Percentiles rank a stretch among this genome's conserved stretches.
phyloP scores from a whole-genome alignment of 2,329 filamentous ascomycete species.

The Clarireedia homoeocarpa region DNA sequence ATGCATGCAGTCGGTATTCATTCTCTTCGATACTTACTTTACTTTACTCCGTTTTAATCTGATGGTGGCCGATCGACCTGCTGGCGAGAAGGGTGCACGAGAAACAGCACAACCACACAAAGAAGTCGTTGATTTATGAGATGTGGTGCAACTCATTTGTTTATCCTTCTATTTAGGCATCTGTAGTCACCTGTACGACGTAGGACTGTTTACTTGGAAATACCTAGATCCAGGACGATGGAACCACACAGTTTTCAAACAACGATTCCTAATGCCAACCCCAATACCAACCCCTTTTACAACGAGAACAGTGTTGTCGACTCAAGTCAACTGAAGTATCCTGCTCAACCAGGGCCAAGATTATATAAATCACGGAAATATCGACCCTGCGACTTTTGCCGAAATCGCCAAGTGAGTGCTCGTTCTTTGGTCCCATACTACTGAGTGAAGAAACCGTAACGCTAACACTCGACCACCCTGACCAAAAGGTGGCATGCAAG shows the following conservation, averaged over 20 bases:
- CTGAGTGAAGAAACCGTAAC: slow-evolving; percentile 25
- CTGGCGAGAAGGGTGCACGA: no score
- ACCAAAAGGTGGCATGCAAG: slow-evolving; percentile 36
- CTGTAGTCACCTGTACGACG: not conserved
- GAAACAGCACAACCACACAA: no score
- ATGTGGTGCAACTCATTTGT: no score
- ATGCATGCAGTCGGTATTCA: not conserved
- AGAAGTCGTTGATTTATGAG: no score
- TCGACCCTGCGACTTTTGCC: slow-evolving; percentile 36
- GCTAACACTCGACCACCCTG: not conserved
- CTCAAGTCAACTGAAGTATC: slow-evolving; percentile 14
- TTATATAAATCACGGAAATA: slow-evolving; percentile 28
- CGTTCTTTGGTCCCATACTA: not conserved
- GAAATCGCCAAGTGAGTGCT: slow-evolving; percentile 5
- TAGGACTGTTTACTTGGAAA: no score
- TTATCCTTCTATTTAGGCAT: not conserved
- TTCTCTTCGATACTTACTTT: no score
- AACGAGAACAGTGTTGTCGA: not conserved
- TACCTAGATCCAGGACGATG: not conserved
- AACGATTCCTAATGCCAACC: not conserved
- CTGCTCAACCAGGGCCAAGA: slow-evolving; percentile 25
- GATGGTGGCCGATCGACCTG: no score
- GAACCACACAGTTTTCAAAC: slow-evolving; percentile 9
- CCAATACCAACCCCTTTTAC: not conserved
- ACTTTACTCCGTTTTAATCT: no score